A percentile compares a stretch with the other conserved stretches of the same genome.
Conservation (phyloP, 148 eudicot species). For the Hydrangea macrophylla region DNA sequence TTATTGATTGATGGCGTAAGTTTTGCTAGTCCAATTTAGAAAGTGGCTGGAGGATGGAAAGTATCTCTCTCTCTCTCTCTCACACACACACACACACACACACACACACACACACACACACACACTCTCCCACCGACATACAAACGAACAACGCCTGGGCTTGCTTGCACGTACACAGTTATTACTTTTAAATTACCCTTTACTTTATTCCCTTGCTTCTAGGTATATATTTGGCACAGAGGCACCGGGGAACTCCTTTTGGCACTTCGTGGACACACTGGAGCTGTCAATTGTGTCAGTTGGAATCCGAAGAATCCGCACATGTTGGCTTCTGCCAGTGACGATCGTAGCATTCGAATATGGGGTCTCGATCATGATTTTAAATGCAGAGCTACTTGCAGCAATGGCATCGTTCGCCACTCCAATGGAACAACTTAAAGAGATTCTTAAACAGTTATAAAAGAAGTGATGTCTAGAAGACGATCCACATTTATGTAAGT, state of each 20-base stretch:
- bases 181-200: neutral
- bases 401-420: constrained; percentile 29
- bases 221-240: constrained; percentile 96
- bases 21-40: too few relatives aligned
- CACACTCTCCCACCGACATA: too few relatives aligned
- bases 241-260: constrained; percentile 57
- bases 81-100: neutral
- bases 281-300: constrained; percentile 77
- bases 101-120: neutral
- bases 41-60: too few relatives aligned
- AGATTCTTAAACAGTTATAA: too few relatives aligned
- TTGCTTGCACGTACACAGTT: neutral
- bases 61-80: neutral
- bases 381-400: constrained; percentile 16
- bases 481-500: neutral
- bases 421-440: constrained; percentile 29
- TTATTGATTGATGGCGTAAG: too few relatives aligned
- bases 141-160: too few relatives aligned
- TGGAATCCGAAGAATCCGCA: constrained; percentile 83
- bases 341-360: constrained; percentile 75
- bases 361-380: constrained; percentile 65
- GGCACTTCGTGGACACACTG: constrained; percentile 73
- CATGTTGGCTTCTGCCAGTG: constrained; percentile 90
- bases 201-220: neutral
- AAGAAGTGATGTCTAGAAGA: too few relatives aligned